phyloP scores from a whole-genome alignment of 2,329 filamentous ascomycete genomes.

The Zalaria sp. region DNA sequence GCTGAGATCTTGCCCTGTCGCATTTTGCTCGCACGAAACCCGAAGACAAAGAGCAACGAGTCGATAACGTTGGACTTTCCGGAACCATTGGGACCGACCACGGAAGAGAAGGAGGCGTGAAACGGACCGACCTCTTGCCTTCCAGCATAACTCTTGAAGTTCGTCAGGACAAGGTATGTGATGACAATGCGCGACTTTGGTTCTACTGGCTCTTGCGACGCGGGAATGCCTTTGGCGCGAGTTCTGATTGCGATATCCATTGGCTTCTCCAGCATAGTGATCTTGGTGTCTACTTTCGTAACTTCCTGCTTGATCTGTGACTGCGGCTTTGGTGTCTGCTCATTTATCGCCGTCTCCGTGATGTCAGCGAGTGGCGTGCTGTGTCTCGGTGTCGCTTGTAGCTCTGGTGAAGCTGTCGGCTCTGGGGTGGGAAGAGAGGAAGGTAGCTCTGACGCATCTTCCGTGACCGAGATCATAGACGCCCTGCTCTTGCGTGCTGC shows the following conservation, averaged over 20 bases:
- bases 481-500: constrained; percentile 23
- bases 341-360: constrained; percentile 52
- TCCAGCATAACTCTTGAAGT: constrained; percentile 98
- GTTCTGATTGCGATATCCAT: constrained; percentile 92
- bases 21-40: constrained; percentile 98
- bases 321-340: constrained; percentile 22
- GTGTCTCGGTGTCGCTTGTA: constrained; percentile 19
- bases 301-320: constrained; percentile 30
- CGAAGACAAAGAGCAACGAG: constrained; percentile 95
- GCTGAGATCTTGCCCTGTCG: constrained; percentile 96
- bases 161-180: constrained; percentile 78
- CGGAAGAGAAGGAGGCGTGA: constrained; percentile 91
- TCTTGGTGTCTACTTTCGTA: constrained; percentile 61
- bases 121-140: constrained; percentile 92
- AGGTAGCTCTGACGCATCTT: constrained; percentile 12
- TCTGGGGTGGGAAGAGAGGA: constrained; percentile 35
- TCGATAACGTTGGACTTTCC: constrained; percentile 99
- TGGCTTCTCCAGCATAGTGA: constrained; percentile 69
- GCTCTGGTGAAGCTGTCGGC: constrained; percentile 22
- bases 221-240: constrained; percentile 47
- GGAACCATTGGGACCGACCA: constrained; percentile 94
- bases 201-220: constrained; percentile 56
- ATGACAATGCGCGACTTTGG: constrained; percentile 85
- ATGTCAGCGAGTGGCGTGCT: constrained; percentile 58
- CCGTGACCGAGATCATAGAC: constrained; percentile 21